Conservation (phyloP, 1,139 yeast genomes). For the Blastobotrys indianensis region DNA sequence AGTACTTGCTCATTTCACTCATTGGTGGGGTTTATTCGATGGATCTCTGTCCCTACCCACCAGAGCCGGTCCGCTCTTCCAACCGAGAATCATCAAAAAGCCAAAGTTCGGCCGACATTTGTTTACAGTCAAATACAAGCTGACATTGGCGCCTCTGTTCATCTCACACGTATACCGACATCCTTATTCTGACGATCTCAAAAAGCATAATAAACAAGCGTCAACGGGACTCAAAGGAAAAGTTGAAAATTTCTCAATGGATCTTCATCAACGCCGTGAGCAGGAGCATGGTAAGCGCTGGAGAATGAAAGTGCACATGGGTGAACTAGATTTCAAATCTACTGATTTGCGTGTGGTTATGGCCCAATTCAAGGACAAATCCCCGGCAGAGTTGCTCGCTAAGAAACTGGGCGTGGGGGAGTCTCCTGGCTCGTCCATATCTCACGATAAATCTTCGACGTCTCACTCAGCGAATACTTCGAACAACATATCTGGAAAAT, state of each 20-base stretch:
- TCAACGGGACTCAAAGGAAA: slow-evolving; percentile 79
- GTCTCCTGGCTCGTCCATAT: slow-evolving; percentile 17
- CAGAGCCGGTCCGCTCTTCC: slow-evolving; percentile 65
- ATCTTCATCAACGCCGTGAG: slow-evolving; percentile 80
- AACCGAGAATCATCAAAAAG: slow-evolving; percentile 36
- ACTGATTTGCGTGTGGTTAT: slow-evolving; percentile 69
- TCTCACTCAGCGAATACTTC: slow-evolving; percentile 8
- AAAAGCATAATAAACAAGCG: slow-evolving; percentile 46
- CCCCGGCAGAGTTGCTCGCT: slow-evolving; percentile 45
- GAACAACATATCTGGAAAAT: slow-evolving; percentile 24
- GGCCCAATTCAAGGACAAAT: slow-evolving; percentile 59
- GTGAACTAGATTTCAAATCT: slow-evolving; percentile 63
- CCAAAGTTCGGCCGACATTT: slow-evolving; percentile 73
- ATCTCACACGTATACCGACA: slow-evolving; percentile 68
- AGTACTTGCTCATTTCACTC: slow-evolving; percentile 59
- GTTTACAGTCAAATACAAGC: slow-evolving; percentile 73
- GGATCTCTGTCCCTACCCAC: slow-evolving; percentile 70
- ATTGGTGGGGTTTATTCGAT: slow-evolving; percentile 80
- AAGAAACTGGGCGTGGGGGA: slow-evolving; percentile 23
- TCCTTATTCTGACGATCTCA: slow-evolving; percentile 40
- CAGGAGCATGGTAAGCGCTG: slow-evolving; percentile 53
- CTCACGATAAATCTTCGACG: slow-evolving; percentile 14
- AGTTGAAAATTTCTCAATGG: slow-evolving; percentile 60
- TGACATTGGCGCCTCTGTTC: slow-evolving; percentile 66
- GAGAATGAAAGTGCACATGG: slow-evolving; percentile 66